Base-by-base conservation (phyloP, 768 basidiomycete genomes). In the Termitomyces bulborhizus region DNA sequence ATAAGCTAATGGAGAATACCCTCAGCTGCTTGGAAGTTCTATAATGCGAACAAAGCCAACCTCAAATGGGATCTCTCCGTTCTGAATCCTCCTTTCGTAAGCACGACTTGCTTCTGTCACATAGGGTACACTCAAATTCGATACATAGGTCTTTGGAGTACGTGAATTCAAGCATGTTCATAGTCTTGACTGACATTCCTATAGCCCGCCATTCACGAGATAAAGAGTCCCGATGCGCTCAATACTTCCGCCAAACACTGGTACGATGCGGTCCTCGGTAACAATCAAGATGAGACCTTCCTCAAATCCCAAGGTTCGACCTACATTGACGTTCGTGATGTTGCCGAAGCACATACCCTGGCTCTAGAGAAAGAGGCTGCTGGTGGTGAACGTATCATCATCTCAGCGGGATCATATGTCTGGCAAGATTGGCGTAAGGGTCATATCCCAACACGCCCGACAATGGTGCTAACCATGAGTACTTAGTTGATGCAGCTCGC, bases 21-120 rank as follows among this genome's bases (percentile, higher is more conserved):
- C 39, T 40, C 36, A 77, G 78, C 78, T 27, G 72, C 73, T n/a
- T 76, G 73, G 74, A 66, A 71, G 1, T 76, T 75, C 52, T 64
- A 61, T n/a, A 57, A 69, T n/a, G 54, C 67, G 51, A 60, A 79
- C 54, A 71, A 77, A 46, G 52, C 67, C 39, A 67, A 74, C 34
- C 68, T 68, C n/a, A 64, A 64, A 4, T 84, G 78, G 77, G 85
- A 85, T 54, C 57, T 86, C 16, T 71, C 74, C 0, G 73, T 75
- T 5, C 57, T 84, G 42, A 76, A 77, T 60, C 84, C 84, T 13
- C 78, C 83, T 18, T 77, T 69, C 45, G 79, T 81, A 41, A 46
- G 66, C 57, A 16, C 18, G 34, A 26, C 8, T 40, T 18, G 4
- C 1, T 8, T 39, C 21, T 37, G 27, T 32, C 12, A 15, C 11